Conservation (phyloP, 495 filamentous ascomycete species). For the Thozetella sp. region DNA sequence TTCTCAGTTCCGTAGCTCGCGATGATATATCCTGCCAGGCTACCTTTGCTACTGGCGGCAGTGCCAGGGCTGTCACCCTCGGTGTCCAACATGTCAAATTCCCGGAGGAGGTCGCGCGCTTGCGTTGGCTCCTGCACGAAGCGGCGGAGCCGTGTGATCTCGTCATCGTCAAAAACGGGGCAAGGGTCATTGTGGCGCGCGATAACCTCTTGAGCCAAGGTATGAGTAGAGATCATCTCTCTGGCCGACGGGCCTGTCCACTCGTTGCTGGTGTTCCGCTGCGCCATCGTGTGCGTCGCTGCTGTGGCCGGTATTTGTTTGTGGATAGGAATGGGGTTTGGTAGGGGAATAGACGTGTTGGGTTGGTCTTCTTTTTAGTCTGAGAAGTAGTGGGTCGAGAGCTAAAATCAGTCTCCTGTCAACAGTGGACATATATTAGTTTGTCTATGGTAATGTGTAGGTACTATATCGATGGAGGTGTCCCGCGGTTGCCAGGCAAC, state of each 20-base stretch:
- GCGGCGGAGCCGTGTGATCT: not conserved
- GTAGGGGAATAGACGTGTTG: too few species aligned
- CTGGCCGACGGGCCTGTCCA: slow-evolving; percentile 6
- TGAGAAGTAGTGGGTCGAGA: too few species aligned
- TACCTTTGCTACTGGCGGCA: not conserved
- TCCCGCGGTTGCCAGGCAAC: too few species aligned
- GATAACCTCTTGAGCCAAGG: slow-evolving; percentile 3
- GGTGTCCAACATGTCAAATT: not conserved
- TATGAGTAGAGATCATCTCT: slow-evolving; percentile 3
- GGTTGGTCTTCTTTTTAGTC: too few species aligned
- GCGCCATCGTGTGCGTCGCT: not conserved
- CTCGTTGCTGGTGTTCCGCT: not conserved
- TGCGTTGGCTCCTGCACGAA: not conserved
- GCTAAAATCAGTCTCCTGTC: too few species aligned
- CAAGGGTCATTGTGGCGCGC: slow-evolving; percentile 3
- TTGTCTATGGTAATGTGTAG: too few species aligned
- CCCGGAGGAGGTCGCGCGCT: not conserved
- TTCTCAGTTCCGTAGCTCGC: not conserved
- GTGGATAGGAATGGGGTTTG: too few species aligned
- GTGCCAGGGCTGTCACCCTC: not conserved
- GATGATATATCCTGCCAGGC: not conserved
- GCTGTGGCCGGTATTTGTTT: too few species aligned
- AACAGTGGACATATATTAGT: too few species aligned
- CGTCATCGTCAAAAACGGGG: slow-evolving; percentile 3
- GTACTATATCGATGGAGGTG: too few species aligned